Conservation (phyloP, 2,329 filamentous ascomycete genomes). For the Colletotrichum endophyticum region DNA sequence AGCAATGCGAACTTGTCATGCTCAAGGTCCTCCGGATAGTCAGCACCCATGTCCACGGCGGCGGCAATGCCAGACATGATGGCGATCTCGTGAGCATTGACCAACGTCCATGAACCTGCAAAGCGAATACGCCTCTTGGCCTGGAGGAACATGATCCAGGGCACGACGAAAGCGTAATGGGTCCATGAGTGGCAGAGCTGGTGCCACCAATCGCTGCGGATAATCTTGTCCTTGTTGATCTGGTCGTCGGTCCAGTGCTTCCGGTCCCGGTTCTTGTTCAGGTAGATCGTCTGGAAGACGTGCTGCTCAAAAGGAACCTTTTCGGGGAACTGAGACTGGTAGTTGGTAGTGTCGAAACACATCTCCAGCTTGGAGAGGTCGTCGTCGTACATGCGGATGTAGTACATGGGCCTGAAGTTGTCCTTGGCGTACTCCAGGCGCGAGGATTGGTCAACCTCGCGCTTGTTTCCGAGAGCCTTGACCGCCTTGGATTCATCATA, state of each 20-base stretch:
- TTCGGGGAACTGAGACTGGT: constrained; percentile 70
- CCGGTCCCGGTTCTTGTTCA: constrained; percentile 60
- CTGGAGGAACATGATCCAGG: constrained; percentile 71
- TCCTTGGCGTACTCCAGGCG: constrained; percentile 46
- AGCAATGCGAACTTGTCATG: constrained; percentile 66
- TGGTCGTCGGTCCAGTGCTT: constrained; percentile 59
- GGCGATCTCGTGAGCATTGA: constrained; percentile 72
- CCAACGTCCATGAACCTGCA: constrained; percentile 69
- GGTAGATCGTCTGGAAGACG: constrained; percentile 52
- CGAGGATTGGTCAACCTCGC: constrained; percentile 41
- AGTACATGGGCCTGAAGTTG: constrained; percentile 65
- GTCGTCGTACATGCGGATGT: constrained; percentile 60
- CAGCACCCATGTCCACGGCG: constrained; percentile 69
- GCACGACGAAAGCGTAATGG: constrained; percentile 64
- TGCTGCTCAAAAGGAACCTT: constrained; percentile 40
- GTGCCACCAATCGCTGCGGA: constrained; percentile 66
- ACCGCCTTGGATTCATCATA: constrained; percentile 52
- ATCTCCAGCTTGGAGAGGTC: constrained; percentile 64
- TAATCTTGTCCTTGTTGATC: constrained; percentile 58
- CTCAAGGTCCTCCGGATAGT: constrained; percentile 67
- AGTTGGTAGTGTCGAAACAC: constrained; percentile 74
- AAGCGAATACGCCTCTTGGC: constrained; percentile 64
- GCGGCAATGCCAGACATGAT: constrained; percentile 72
- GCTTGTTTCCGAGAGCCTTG: constrained; percentile 35
- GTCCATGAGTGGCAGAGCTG: constrained; percentile 65